phyloP scores from a whole-genome alignment of 345 rosid species.

The Populus euphratica region DNA sequence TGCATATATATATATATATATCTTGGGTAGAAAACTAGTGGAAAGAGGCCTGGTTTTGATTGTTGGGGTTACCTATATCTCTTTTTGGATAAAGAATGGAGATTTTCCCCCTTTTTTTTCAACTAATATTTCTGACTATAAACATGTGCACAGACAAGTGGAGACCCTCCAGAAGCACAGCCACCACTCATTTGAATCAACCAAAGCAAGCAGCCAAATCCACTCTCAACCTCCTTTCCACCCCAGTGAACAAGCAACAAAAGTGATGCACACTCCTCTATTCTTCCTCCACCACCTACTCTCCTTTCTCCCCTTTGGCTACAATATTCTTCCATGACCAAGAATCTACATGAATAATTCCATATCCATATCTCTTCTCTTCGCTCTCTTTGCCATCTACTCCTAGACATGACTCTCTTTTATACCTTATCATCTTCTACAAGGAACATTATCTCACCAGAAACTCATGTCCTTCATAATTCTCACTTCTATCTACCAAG shows the following conservation, averaged over 20 bases:
- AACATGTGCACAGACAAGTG: not conserved
- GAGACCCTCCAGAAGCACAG: conserved; percentile 8
- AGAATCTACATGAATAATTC: conserved; percentile 21
- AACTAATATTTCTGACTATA: not conserved
- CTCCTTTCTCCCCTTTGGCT: not conserved
- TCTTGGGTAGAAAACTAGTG: too few relatives aligned
- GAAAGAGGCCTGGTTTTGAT: too few relatives aligned
- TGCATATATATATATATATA: too few relatives aligned
- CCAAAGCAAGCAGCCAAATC: conserved; percentile 28
- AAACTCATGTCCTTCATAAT: conserved; percentile 24
- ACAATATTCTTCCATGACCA: conserved; percentile 18
- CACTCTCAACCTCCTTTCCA: not conserved
- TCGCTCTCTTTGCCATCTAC: not conserved
- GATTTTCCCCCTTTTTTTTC: not conserved
- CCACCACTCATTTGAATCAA: conserved; percentile 34
- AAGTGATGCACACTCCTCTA: conserved; percentile 1
- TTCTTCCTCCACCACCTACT: conserved; percentile 7
- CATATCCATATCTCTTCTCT: conserved; percentile 1
- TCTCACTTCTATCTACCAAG: conserved; percentile 43
- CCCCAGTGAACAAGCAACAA: not conserved
- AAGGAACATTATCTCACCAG: conserved; percentile 38
- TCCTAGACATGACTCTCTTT: conserved; percentile 56
- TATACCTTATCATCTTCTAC: conserved; percentile 47
- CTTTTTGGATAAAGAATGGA: not conserved
- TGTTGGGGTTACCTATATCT: too few relatives aligned